Evolutionary conservation across 2,329 filamentous ascomycete genomes (phyloP).

Genomic region (Akanthomyces uredinophilus): DNA sequence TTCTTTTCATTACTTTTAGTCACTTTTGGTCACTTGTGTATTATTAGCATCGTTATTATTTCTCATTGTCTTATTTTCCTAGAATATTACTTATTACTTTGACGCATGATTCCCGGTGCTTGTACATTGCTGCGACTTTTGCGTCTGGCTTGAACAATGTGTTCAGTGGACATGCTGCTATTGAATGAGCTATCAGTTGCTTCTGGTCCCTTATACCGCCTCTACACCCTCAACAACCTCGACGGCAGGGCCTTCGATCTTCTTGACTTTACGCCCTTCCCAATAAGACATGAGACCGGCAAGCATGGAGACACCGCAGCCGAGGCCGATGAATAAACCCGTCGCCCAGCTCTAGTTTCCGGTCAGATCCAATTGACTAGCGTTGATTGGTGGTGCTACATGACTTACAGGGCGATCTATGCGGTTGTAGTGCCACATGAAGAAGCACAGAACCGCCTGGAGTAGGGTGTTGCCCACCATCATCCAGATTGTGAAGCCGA

Average conservation of each 20-base stretch:
- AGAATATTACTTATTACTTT: background rate
- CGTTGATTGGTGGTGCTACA: background rate
- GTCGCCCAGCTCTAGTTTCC: constrained; percentile 19
- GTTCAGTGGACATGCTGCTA: no score
- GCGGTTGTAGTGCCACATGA: constrained; percentile 24
- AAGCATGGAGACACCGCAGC: constrained; percentile 22
- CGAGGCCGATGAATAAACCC: constrained; percentile 22
- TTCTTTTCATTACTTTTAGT: background rate
- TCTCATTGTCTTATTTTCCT: background rate
- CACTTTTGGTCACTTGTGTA: background rate
- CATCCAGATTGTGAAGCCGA: constrained; percentile 23
- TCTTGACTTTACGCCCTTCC: constrained; percentile 24
- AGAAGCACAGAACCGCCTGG: constrained; percentile 22
- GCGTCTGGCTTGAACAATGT: no score
- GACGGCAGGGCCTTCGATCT: constrained; percentile 22
- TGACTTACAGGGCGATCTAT: constrained; percentile 22
- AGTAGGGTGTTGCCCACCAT: constrained; percentile 22
- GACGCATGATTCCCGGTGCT: background rate
- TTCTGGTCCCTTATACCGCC: background rate
- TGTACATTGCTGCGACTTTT: no score
- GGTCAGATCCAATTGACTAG: background rate
- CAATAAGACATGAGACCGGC: constrained; percentile 24
- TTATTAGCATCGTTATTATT: background rate
- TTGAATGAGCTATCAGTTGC: background rate
- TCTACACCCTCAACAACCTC: constrained; percentile 14